Conservation (phyloP, 345 rosid genomes). For the Noccaea bulbosa region DNA sequence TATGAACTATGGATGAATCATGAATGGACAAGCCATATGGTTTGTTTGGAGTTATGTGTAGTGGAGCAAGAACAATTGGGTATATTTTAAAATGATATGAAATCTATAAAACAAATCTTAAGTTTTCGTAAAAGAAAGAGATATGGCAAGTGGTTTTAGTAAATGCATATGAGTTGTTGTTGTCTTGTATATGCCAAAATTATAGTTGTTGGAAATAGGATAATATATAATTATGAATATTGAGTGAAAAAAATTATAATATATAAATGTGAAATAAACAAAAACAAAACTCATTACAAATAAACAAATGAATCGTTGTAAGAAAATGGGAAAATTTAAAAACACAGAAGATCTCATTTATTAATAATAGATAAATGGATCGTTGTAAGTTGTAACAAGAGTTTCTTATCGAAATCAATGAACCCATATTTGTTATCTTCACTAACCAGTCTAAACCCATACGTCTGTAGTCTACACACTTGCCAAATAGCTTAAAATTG, state of each 20-base stretch:
- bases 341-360: background rate
- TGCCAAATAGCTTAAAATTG: too few relatives aligned
- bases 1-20: slow-evolving; percentile 21
- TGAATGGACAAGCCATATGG: slow-evolving; percentile 36
- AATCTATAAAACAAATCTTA: slow-evolving; percentile 20
- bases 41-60: slow-evolving; percentile 32
- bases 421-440: too few relatives aligned
- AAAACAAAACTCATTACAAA: slow-evolving; percentile 9
- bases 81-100: slow-evolving; percentile 2
- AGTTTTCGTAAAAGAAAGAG: slow-evolving; percentile 26
- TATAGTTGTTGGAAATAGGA: slow-evolving; percentile 43
- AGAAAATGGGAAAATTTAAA: background rate
- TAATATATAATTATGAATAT: slow-evolving; percentile 32
- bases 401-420: too few relatives aligned
- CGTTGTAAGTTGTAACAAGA: too few relatives aligned
- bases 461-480: too few relatives aligned
- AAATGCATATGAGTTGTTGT: slow-evolving; percentile 38
- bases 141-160: slow-evolving; percentile 44
- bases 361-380: background rate
- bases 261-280: slow-evolving; percentile 7
- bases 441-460: too few relatives aligned
- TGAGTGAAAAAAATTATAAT: background rate
- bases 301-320: slow-evolving; percentile 1
- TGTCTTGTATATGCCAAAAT: slow-evolving; percentile 33
- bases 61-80: slow-evolving; percentile 36